phyloP scores from a whole-genome alignment of 2,329 filamentous ascomycete genomes.

The Dryadomyces quercivorus region DNA sequence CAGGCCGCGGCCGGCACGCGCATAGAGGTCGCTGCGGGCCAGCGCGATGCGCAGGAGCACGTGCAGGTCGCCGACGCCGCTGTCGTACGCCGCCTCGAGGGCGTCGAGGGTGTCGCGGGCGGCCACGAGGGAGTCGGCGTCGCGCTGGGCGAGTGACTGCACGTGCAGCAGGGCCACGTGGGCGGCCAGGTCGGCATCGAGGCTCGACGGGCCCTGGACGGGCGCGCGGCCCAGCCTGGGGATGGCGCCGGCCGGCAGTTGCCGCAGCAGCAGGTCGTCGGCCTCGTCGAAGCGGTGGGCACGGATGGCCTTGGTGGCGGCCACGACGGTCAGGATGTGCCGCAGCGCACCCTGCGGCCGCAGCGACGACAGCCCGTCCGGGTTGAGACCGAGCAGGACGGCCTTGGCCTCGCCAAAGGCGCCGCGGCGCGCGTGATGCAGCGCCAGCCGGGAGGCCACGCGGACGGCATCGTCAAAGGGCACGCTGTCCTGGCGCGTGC shows the following conservation, averaged over 20 bases:
- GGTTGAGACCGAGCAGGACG: slow-evolving; percentile 33
- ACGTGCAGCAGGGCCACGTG: slow-evolving; percentile 39
- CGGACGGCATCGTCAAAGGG: slow-evolving; percentile 68
- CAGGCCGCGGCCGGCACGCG: slow-evolving; percentile 54
- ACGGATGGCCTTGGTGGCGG: slow-evolving; percentile 8
- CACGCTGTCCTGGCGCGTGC: slow-evolving; percentile 49
- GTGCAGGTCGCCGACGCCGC: slow-evolving; percentile 35
- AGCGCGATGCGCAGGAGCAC: slow-evolving; percentile 51
- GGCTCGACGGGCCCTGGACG: slow-evolving; percentile 21
- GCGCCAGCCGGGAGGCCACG: slow-evolving; percentile 58
- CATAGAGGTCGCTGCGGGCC: slow-evolving; percentile 59
- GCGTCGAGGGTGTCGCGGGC: slow-evolving; percentile 28
- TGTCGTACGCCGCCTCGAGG: slow-evolving; percentile 11
- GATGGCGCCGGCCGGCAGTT: slow-evolving; percentile 7
- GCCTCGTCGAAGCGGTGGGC: slow-evolving; percentile 7
- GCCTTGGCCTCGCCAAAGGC: slow-evolving; percentile 56
- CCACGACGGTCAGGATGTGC: slow-evolving; percentile 7
- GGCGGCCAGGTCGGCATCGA: slow-evolving; percentile 40
- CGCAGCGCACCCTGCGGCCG: slow-evolving; percentile 5
- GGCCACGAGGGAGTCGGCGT: slow-evolving; percentile 1
- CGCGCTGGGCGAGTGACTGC: slow-evolving; percentile 34
- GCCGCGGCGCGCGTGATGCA: slow-evolving; percentile 53
- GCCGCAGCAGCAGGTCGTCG: slow-evolving; percentile 9
- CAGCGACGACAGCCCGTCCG: slow-evolving; percentile 8
- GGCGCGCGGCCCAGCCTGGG: neutral